phyloP scores from a whole-genome alignment of 495 filamentous ascomycete genomes.

The Lepraria neglecta region DNA sequence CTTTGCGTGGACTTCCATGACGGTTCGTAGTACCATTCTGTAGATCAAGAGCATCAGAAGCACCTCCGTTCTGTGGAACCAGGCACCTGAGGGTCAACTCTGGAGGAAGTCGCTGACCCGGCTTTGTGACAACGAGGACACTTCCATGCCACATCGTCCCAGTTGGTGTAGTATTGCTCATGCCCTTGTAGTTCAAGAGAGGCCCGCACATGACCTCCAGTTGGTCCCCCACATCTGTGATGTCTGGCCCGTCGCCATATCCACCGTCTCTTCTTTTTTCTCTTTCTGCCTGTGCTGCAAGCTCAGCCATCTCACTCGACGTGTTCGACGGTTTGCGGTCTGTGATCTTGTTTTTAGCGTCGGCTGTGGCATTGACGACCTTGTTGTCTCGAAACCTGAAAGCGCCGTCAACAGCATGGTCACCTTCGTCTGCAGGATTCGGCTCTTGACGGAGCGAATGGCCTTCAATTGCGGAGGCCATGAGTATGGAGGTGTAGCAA shows the following conservation, averaged over 20 bases:
- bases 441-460: neutral
- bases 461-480: neutral
- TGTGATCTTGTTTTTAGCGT: neutral
- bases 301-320: neutral
- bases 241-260: slow-evolving; percentile 12
- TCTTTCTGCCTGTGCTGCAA: neutral
- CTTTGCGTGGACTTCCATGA: neutral
- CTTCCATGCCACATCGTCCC: slow-evolving; percentile 68
- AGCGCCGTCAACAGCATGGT: slow-evolving; percentile 7
- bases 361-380: slow-evolving; percentile 5
- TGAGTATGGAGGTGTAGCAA: neutral
- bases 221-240: slow-evolving; percentile 30
- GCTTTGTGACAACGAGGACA: slow-evolving; percentile 70
- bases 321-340: neutral
- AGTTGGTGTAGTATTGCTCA: slow-evolving; percentile 52
- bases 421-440: neutral
- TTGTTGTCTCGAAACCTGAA: slow-evolving; percentile 6
- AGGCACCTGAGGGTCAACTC: slow-evolving; percentile 39
- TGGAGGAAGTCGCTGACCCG: slow-evolving; percentile 47
- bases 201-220: slow-evolving; percentile 71
- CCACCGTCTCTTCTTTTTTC: slow-evolving; percentile 9
- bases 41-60: neutral
- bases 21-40: neutral
- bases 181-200: slow-evolving; percentile 75
- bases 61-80: slow-evolving; percentile 4